phyloP scores from a whole-genome alignment of 2,329 filamentous ascomycete genomes.

The Peltaster fructicola region DNA sequence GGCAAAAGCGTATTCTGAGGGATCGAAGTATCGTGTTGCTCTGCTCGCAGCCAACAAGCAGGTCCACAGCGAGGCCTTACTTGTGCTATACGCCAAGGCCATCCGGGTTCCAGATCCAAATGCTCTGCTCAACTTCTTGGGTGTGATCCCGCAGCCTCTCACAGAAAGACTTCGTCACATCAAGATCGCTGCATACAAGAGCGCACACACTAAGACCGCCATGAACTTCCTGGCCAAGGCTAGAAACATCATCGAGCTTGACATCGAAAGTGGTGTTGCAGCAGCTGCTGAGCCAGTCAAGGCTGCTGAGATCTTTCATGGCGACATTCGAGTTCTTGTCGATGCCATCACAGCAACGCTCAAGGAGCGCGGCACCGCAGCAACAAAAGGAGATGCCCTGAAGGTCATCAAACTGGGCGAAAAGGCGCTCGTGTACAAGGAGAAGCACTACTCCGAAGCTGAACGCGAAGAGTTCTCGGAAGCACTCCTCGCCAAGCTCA shows the following conservation, averaged over 20 bases:
- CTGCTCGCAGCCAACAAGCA: conserved; percentile 18
- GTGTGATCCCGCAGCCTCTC: conserved; percentile 8
- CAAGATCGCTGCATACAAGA: conserved; percentile 15
- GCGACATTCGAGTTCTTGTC: conserved; percentile 1
- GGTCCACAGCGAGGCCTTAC: conserved; percentile 14
- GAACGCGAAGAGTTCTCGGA: conserved; percentile 13
- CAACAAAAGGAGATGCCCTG: conserved; percentile 10
- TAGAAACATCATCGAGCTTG: conserved; percentile 12
- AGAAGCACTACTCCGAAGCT: conserved; percentile 11
- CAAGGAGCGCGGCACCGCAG: conserved; percentile 2
- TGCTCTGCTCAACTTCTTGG: conserved; percentile 18
- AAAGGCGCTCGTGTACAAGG: conserved; percentile 13
- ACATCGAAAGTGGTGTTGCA: conserved; percentile 14
- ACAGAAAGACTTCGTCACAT: conserved; percentile 11
- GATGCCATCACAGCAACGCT: conserved; percentile 1
- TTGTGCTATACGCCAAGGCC: conserved; percentile 16
- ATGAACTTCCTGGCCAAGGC: conserved; percentile 18
- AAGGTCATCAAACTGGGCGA: conserved; percentile 15
- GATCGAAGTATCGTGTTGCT: conserved; percentile 16
- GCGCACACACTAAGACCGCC: conserved; percentile 14
- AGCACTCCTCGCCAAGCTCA: conserved; percentile 13
- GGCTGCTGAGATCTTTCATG: conserved; percentile 17
- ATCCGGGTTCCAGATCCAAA: conserved; percentile 18
- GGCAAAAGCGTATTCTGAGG: conserved; percentile 17
- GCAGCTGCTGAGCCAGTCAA: conserved; percentile 15